A percentile compares a stretch with the other conserved stretches of the same genome.
These are phyloP conservation scores for Pleurotus djamor DNA, from an alignment of 768 basidiomycete genomes.

Conservation along the genomic window DNA sequence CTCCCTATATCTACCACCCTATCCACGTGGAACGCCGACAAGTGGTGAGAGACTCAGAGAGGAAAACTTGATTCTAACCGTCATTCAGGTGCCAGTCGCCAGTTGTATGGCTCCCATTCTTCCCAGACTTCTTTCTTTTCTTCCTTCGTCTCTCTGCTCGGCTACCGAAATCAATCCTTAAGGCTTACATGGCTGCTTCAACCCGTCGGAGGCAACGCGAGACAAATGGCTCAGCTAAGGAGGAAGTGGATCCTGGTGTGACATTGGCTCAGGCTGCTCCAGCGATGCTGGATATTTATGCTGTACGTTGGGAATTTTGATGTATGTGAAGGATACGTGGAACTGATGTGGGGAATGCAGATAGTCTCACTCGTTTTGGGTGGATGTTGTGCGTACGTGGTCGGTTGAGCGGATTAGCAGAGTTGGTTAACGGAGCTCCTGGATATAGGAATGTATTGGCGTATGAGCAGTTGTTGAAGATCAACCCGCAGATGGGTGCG, in stretches of 20 bases:
- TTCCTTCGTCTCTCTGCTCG: background rate
- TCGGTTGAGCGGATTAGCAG: background rate
- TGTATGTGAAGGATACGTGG: background rate
- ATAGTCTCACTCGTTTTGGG: slow-evolving; percentile 69
- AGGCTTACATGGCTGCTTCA: too few species aligned
- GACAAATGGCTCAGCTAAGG: background rate
- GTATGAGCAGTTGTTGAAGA: slow-evolving; percentile 70
- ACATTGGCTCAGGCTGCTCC: slow-evolving; percentile 27
- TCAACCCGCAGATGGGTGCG: slow-evolving; percentile 69
- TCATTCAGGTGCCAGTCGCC: background rate
- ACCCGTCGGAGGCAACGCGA: too few species aligned
- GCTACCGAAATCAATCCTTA: background rate
- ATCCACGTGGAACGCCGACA: too few species aligned
- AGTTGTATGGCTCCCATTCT: background rate
- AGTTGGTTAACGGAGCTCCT: background rate
- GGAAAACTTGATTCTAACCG: too few species aligned
- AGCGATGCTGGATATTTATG: slow-evolving; percentile 34
- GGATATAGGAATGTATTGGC: slow-evolving; percentile 68
- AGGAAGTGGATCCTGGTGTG: slow-evolving; percentile 22
- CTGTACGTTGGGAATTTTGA: slow-evolving; percentile 17
- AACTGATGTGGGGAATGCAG: slow-evolving; percentile 15
- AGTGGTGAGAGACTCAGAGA: too few species aligned
- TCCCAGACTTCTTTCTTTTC: slow-evolving; percentile 3
- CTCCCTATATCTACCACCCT: too few species aligned
- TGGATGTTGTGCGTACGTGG: slow-evolving; percentile 79